Evolutionary conservation across 495 filamentous ascomycete species (phyloP), one percentile per base, ranked within the genome.

Genomic region (Daldinia bambusicola): DNA sequence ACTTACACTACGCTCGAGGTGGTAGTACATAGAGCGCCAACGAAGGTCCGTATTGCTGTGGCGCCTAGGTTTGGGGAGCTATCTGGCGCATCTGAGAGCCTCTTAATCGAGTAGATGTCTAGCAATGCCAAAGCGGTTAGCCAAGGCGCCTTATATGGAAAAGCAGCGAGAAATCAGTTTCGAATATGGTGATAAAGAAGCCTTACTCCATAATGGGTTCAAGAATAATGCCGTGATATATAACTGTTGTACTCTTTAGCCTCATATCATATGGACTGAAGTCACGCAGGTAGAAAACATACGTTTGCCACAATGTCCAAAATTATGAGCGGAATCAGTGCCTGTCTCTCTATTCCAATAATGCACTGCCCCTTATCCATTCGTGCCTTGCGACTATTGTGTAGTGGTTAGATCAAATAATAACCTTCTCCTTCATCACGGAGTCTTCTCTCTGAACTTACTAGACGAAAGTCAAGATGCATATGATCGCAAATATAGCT

Each of bases 221-320:
- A 87, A 67, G 58, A 87, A 85, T 9, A 86, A 71, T 22, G 82
- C 75, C 10, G 83, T 86, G 9, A 88, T 80, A 66, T 88, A 88
- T 20, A 84, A 66, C 84, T 86, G 34, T 53, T 34, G n/a, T 6
- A 50, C 70, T 16, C 1, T 22, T 67, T 52, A 76, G 66, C 57
- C 7, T 1, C 20, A 52, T 14, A 13, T 31, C 30, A 36, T 16
- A 30, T 3, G n/a, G 14, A 55, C 18, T 4, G 14, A 48, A 18
- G 7, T 14, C 37, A 52, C 3, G 9, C 8, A 26, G 18, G 20
- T 12, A 26, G 32, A 37, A n/a, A 10, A 31, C 78, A 48, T 68
- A 85, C 84, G 53, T 87, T 86, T 61, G 85, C 80, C 2, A 84
- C 51, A 16, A 83, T 75, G 58, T 86, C 83, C 55, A 86, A 84